Conservation (phyloP, 495 filamentous ascomycete genomes). For the Aspergillus conjunctus region DNA sequence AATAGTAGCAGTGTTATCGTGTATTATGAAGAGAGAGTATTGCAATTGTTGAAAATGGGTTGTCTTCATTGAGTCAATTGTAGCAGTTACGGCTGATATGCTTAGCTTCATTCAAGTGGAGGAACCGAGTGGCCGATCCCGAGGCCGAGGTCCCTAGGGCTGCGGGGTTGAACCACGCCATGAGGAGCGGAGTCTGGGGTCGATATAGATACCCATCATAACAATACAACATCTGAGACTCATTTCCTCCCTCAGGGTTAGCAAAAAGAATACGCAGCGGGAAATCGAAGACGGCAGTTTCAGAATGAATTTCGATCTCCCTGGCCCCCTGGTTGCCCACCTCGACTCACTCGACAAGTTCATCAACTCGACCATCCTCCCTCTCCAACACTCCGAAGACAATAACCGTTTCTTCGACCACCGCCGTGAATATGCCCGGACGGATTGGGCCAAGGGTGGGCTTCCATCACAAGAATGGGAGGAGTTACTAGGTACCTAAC, state of each 20-base stretch:
- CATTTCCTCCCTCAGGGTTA: too few relatives aligned
- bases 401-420: conserved; percentile 66
- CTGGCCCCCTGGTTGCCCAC: conserved; percentile 47
- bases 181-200: neutral
- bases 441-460: conserved; percentile 55
- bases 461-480: conserved; percentile 60
- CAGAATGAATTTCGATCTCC: conserved; percentile 59
- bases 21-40: too few relatives aligned
- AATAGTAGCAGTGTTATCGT: too few relatives aligned
- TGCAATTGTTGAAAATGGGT: too few relatives aligned
- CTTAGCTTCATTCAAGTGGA: neutral
- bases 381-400: conserved; percentile 51
- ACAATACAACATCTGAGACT: neutral
- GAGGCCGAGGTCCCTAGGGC: conserved; percentile 7
- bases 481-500: conserved; percentile 37
- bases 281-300: neutral
- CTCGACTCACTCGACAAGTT: conserved; percentile 53
- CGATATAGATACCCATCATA: neutral
- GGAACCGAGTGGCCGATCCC: conserved; percentile 13
- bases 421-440: conserved; percentile 58
- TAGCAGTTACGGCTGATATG: too few relatives aligned
- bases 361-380: conserved; percentile 54
- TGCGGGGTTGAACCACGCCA: conserved; percentile 3
- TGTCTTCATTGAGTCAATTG: neutral
- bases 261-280: neutral